phyloP scores from a whole-genome alignment of 352 stramenopile genomes.

The Blastocystis sp. region DNA sequence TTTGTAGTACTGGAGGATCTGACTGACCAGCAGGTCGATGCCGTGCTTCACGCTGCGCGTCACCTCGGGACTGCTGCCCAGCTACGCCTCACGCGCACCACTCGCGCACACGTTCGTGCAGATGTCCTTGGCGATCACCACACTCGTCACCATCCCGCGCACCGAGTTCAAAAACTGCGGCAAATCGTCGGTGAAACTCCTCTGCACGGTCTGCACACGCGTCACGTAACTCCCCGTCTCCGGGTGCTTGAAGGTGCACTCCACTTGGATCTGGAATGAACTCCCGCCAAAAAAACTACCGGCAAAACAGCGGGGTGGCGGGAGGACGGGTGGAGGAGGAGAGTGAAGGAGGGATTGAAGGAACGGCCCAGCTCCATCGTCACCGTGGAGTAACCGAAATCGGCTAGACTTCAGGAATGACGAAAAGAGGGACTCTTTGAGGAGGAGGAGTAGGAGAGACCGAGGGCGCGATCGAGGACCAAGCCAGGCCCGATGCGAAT shows the following conservation, averaged over 20 bases:
- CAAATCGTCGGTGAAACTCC: neutral
- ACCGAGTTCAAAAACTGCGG: neutral
- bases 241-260: neutral
- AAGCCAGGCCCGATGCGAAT: neutral
- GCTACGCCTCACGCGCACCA: neutral
- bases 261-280: conserved; percentile 23
- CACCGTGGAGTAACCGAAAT: neutral
- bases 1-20: conserved; percentile 17
- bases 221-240: neutral
- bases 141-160: neutral
- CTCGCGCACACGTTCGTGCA: neutral
- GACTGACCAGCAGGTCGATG: neutral
- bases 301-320: neutral
- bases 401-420: neutral
- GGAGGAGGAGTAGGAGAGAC: neutral
- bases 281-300: neutral
- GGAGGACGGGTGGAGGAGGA: neutral
- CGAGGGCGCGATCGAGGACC: neutral
- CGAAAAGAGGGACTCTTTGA: neutral
- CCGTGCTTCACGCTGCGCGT: neutral
- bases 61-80: neutral
- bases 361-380: conserved; percentile 9
- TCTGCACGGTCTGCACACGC: conserved; percentile 2
- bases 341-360: neutral
- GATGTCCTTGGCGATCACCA: conserved; percentile 35